Conservation (phyloP, 257 asterid species). For the Ilex asprella region DNA sequence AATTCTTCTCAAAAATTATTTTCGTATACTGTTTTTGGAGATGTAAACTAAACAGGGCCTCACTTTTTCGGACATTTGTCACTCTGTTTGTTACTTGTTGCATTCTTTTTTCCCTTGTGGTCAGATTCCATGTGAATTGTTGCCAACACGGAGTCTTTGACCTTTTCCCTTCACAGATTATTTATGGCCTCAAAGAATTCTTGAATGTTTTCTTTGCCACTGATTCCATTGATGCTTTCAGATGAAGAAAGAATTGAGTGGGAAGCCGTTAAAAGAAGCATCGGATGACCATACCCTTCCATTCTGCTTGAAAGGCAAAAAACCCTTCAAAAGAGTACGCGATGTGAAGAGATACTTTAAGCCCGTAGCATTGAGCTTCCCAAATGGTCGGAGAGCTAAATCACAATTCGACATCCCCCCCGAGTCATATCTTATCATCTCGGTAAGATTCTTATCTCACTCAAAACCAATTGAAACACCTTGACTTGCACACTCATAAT, state of each 20-base stretch:
- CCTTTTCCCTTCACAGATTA: too few relatives aligned
- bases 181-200: too few relatives aligned
- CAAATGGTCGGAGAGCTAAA: slow-evolving; percentile 67
- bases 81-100: too few relatives aligned
- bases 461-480: background rate
- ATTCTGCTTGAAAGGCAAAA: slow-evolving; percentile 82
- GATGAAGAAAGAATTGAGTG: slow-evolving; percentile 58
- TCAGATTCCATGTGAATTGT: too few relatives aligned
- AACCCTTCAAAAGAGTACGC: slow-evolving; percentile 55
- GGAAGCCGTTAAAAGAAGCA: slow-evolving; percentile 69
- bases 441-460: slow-evolving; percentile 38
- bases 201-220: background rate
- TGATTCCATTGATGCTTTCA: slow-evolving; percentile 13
- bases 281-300: slow-evolving; percentile 73
- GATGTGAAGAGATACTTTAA: slow-evolving; percentile 85
- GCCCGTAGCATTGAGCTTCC: slow-evolving; percentile 57
- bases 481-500: background rate
- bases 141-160: too few relatives aligned
- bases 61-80: background rate
- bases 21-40: too few relatives aligned
- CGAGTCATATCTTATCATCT: slow-evolving; percentile 76
- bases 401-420: slow-evolving; percentile 73
- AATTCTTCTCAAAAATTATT: too few relatives aligned
- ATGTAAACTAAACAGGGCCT: too few relatives aligned
- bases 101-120: too few relatives aligned